Conservation (phyloP, 2,329 filamentous ascomycete species). For the Corniculantispora saksenae region DNA sequence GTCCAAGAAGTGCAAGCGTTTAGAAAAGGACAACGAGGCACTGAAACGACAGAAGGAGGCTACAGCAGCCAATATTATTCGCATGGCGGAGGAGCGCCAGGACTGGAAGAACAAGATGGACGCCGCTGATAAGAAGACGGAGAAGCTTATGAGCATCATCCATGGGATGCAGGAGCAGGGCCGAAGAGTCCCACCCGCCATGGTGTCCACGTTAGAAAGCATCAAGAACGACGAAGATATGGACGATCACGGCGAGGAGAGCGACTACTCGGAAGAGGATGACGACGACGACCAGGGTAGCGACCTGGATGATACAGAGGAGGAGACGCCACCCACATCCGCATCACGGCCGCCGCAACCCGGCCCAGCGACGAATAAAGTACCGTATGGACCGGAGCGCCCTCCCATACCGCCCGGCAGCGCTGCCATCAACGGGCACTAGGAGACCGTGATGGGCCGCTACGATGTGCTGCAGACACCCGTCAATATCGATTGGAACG, state of each 20-base stretch:
- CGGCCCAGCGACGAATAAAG: constrained; percentile 31
- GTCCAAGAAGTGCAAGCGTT: constrained; percentile 96
- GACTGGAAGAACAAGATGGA: constrained; percentile 70
- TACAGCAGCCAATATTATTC: constrained; percentile 90
- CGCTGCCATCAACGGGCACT: constrained; percentile 46
- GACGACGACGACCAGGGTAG: constrained; percentile 61
- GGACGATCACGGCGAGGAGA: constrained; percentile 54
- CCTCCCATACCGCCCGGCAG: constrained; percentile 40
- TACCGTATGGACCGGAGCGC: constrained; percentile 51
- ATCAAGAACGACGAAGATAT: constrained; percentile 45
- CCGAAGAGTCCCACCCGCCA: constrained; percentile 69
- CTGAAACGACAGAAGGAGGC: constrained; percentile 91
- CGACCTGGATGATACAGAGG: constrained; percentile 60
- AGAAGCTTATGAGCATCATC: constrained; percentile 91
- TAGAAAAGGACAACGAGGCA: constrained; percentile 94
- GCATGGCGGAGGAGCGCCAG: constrained; percentile 95
- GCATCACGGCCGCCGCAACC: constrained; percentile 35
- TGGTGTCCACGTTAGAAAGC: constrained; percentile 60
- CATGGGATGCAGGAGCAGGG: constrained; percentile 96
- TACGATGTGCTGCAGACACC: not conserved
- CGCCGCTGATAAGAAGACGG: constrained; percentile 68
- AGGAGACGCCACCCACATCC: constrained; percentile 36
- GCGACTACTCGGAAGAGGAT: constrained; percentile 65
- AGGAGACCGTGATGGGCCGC: constrained; percentile 31
- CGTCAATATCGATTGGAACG: not conserved